Base-by-base conservation (phyloP, 345 rosid genomes). In the Capsella bursapastoris region DNA sequence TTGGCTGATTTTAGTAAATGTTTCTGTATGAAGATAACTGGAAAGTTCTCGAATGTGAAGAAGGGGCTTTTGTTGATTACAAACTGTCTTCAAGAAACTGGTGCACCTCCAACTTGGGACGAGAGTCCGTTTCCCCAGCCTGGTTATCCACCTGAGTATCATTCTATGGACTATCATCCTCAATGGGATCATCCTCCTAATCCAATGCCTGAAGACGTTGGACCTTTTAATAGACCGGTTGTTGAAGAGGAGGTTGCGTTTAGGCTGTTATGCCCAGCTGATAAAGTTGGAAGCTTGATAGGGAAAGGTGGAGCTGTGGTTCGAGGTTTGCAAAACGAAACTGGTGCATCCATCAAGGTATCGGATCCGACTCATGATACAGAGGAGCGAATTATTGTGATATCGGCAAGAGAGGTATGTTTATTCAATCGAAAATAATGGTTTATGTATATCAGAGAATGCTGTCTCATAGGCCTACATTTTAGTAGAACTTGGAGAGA, bases 221-320 rank as follows among this genome's bases (percentile, higher is more conserved):
- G 83, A 74, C 76, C 78, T 56, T 84, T 76, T 73, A 83, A 64
- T 70, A 85, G 88, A 76, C 83, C 81, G 66, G 73, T 66, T 71
- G 57, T 81, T 41, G 93, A 87, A 74, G 93, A 88, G 78, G 91
- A 88, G 22, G 82, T 88, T 5, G 74, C 81, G 0, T 90, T 87
- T 35, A 88, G 87, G 79, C 35, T 90, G 68, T 77, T 90, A 15
- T 90, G 93, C 74, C 91, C 85, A 34, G 87, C 72, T 74, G 93
- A 87, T 71, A 90, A 87, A 81, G 91, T 90, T 71, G 93, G 93
- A 31, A 84, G 88, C 68, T 80, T 88, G 86, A 90, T 90, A 53
- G 96, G 96, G 73, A 90, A 87, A 79, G 93, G 93, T 57, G 96
- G 96, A 64, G 83, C 85, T 32, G 82, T 85, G 38, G 74, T 90